Conservation (phyloP, 768 basidiomycete species). For the Serendipita vermifera region DNA sequence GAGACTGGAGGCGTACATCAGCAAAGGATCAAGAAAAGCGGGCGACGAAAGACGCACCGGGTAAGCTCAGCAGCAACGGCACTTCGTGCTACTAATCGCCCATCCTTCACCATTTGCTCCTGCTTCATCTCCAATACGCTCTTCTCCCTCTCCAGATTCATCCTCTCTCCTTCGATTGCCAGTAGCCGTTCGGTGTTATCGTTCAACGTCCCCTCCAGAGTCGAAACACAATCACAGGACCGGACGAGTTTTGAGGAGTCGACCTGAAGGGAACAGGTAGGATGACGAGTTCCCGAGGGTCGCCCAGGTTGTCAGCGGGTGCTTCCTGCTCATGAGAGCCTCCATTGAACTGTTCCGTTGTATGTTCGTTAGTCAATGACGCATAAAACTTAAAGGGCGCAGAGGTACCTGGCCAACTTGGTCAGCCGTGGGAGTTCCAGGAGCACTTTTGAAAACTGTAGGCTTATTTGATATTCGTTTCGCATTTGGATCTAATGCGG, state of each 20-base stretch:
- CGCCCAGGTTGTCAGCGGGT: conserved; percentile 24
- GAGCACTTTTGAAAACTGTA: neutral
- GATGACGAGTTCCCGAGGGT: conserved; percentile 79
- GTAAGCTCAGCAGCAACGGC: conserved; percentile 87
- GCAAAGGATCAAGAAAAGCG: neutral
- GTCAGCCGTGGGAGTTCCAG: neutral
- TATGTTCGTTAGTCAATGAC: neutral
- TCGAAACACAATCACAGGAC: conserved; percentile 82
- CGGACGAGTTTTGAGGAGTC: conserved; percentile 88
- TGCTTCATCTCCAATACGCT: conserved; percentile 62
- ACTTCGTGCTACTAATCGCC: conserved; percentile 78
- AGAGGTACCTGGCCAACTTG: neutral
- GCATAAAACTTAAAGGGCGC: neutral
- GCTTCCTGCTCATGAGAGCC: neutral
- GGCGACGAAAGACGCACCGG: conserved; percentile 27
- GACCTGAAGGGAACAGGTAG: conserved; percentile 80
- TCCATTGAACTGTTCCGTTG: neutral
- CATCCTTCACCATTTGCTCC: conserved; percentile 79
- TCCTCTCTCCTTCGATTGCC: neutral
- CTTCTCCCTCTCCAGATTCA: conserved; percentile 6
- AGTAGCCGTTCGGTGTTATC: conserved; percentile 21
- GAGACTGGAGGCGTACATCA: neutral
- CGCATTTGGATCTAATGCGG: too few species aligned
- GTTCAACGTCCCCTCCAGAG: conserved; percentile 83
- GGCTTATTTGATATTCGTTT: too few species aligned